Evolutionary conservation across 805 yeast species (phyloP), one percentile per base, ranked within the genome.

Genomic region (Candida qinlingensis): DNA sequence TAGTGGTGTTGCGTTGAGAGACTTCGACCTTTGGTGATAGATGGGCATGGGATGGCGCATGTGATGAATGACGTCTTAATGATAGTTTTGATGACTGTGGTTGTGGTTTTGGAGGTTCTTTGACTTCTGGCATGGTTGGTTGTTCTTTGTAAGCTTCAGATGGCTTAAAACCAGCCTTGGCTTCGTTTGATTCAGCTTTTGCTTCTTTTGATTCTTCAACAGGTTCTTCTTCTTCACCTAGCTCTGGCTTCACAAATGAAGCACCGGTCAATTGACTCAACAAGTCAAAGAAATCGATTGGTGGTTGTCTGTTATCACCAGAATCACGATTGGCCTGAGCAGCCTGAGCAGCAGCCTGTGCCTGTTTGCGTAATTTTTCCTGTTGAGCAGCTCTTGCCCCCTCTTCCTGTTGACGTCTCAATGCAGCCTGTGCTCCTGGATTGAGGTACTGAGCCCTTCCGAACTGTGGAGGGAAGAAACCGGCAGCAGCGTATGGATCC

Each of bases 11-110:
- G 25, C 62, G 54, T 30, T 44, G 47, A 8, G 64, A 59, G 41
- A 60, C 50, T 51, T 61, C 65, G 48, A 61, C 48, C 47, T 58
- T 60, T 52, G 65, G 63, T 41, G 52, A 41, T 47, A 61, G 63
- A 44, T 64, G 60, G 26, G 55, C 62, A 44, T 55, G 54, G 39
- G 53, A 46, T 12, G 47, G 37, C 4, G 41, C 39, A 7, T 46
- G 50, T 10, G 56, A 50, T 9, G 63, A 58, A 44, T 61, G 65
- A 45, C 61, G 62, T 50, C 37, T 43, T 51, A 51, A 36, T 30
- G 38, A 36, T 30, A 45, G 48, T 26, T 31, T 40, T 51, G 51
- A 19, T 19, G 19, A 50, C 26, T 46, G 46, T n/a, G 42, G 44
- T 25, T 28, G 35, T 6, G 46, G 39, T 27, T 37, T 33, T 27